Conservation (phyloP, 2,329 filamentous ascomycete species). For the Trichoderma pleuroti region DNA sequence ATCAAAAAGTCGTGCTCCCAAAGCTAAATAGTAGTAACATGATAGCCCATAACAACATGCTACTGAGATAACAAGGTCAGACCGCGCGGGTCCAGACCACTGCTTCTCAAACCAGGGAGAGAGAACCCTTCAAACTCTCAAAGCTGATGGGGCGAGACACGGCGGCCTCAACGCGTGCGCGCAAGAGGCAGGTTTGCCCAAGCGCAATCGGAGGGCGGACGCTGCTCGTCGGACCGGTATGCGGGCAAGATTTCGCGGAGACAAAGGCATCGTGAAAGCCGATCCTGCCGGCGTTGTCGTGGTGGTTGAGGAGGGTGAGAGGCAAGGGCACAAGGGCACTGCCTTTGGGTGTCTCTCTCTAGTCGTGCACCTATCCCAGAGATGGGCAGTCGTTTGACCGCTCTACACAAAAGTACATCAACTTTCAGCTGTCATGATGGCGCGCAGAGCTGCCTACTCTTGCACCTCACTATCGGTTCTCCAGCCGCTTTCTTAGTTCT, state of each 20-base stretch:
- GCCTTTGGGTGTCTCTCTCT: background rate
- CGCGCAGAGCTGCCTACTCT: background rate
- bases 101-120: background rate
- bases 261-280: conserved; percentile 19
- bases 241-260: conserved; percentile 7
- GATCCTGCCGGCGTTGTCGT: conserved; percentile 6
- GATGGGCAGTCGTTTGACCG: background rate
- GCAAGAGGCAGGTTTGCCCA: background rate
- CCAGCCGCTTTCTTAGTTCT: conserved; percentile 52
- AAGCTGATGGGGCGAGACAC: conserved; percentile 2
- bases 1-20: conserved; percentile 3
- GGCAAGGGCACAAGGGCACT: background rate
- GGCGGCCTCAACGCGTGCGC: background rate
- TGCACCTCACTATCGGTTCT: conserved; percentile 29
- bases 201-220: background rate
- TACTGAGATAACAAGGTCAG: background rate
- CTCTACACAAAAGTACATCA: background rate
- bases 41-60: background rate
- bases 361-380: background rate
- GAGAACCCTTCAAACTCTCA: background rate
- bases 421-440: too few relatives aligned
- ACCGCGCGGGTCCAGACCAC: background rate
- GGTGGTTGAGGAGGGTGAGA: background rate
- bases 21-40: background rate
- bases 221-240: conserved; percentile 3